These are phyloP conservation scores for Tuber calosporum DNA, from an alignment of 495 filamentous ascomycete genomes.

Conservation along the genomic window DNA sequence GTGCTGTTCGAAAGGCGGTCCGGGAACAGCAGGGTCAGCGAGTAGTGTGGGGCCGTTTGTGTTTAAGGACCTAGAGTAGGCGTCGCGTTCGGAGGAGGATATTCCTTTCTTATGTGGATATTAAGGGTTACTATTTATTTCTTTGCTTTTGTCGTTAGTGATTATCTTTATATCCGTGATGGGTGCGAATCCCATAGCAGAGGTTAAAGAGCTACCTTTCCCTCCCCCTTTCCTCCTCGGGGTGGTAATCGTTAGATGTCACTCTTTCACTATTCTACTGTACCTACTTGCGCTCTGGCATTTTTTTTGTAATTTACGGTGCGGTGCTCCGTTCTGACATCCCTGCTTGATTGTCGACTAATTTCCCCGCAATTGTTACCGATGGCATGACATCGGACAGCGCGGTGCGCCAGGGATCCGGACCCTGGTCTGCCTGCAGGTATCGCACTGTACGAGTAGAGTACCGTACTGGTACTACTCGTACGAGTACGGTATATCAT, in stretches of 20 bases:
- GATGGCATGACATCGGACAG: neutral
- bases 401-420: neutral
- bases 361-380: neutral
- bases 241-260: neutral
- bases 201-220: neutral
- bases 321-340: neutral
- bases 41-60: neutral
- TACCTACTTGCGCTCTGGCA: neutral
- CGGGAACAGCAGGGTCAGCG: neutral
- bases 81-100: neutral
- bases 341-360: neutral
- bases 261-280: neutral
- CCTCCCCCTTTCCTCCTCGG: neutral
- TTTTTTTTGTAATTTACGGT: neutral
- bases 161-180: neutral
- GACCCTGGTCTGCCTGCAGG: neutral
- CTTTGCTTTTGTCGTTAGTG: neutral
- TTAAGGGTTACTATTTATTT: neutral
- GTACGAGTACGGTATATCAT: neutral
- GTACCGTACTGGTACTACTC: neutral
- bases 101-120: slow-evolving; percentile 3
- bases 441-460: no score
- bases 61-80: neutral
- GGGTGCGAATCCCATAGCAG: neutral
- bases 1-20: slow-evolving; percentile 7